Evolutionary conservation across 2,329 filamentous ascomycete species (phyloP).

Genomic region (Colletotrichum liaoningense): DNA sequence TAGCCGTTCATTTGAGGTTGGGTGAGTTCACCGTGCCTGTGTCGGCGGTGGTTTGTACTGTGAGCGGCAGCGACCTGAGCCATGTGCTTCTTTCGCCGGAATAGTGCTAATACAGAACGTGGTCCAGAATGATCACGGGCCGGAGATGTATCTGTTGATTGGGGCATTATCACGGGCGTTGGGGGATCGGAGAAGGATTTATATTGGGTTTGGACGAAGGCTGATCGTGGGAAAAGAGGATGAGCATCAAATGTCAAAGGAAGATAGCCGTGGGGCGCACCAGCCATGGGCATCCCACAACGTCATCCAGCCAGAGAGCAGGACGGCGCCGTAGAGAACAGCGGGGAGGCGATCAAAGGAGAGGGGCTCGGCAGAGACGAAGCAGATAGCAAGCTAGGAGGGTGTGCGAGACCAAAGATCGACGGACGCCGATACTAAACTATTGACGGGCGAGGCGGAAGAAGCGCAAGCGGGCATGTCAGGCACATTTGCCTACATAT

Average conservation of each 20-base stretch:
- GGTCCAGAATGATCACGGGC: neutral
- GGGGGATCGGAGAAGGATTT: constrained; percentile 14
- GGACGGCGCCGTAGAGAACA: constrained; percentile 4
- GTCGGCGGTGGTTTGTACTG: constrained; percentile 11
- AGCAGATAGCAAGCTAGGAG: neutral
- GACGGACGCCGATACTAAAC: neutral
- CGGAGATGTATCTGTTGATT: neutral
- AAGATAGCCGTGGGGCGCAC: constrained; percentile 5
- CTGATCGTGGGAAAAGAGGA: neutral
- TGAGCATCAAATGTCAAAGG: constrained; percentile 20
- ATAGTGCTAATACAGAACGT: constrained; percentile 14
- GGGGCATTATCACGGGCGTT: neutral
- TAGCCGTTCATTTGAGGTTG: constrained; percentile 8
- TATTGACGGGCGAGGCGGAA: constrained; percentile 7
- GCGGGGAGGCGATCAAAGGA: constrained; percentile 17
- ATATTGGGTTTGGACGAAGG: constrained; percentile 4
- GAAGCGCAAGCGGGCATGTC: constrained; percentile 10
- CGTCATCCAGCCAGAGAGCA: constrained; percentile 11
- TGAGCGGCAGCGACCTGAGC: constrained; percentile 14
- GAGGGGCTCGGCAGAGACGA: neutral
- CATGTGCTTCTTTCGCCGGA: constrained; percentile 27
- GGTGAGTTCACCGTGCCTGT: constrained; percentile 22
- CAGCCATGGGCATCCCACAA: constrained; percentile 21
- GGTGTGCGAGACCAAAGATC: constrained; percentile 6
- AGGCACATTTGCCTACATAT: neutral